These are phyloP conservation scores for Tulasnella sp. DNA, from an alignment of 768 basidiomycete genomes.

Conservation along the genomic window DNA sequence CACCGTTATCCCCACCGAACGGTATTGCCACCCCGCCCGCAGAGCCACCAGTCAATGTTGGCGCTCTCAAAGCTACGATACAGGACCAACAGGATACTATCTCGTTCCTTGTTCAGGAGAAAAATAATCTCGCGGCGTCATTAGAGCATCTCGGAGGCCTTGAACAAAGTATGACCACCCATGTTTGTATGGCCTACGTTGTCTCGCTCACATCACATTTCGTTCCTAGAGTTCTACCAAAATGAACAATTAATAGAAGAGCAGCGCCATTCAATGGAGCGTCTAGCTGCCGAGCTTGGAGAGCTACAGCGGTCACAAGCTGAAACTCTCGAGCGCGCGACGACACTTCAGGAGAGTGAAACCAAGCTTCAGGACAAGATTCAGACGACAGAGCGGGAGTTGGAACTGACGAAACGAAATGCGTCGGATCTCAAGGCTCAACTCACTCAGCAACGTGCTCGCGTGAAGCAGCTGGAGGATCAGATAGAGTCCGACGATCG, in stretches of 20 bases:
- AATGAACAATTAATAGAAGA: slow-evolving; percentile 46
- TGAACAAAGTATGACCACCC: slow-evolving; percentile 51
- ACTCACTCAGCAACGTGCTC: slow-evolving; percentile 52
- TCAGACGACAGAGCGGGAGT: slow-evolving; percentile 52
- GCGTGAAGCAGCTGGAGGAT: slow-evolving; percentile 69
- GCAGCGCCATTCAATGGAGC: slow-evolving; percentile 54
- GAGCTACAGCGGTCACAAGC: slow-evolving; percentile 14
- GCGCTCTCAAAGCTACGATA: slow-evolving; percentile 24
- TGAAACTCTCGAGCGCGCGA: neutral
- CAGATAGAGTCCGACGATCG: slow-evolving; percentile 81
- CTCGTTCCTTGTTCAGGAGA: slow-evolving; percentile 69
- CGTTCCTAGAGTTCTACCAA: slow-evolving; percentile 27
- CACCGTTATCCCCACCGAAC: slow-evolving; percentile 19
- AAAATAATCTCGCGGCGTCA: slow-evolving; percentile 52
- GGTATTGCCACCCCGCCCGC: slow-evolving; percentile 3
- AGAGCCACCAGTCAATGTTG: slow-evolving; percentile 23
- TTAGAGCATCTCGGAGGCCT: slow-evolving; percentile 54
- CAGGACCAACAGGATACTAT: slow-evolving; percentile 62
- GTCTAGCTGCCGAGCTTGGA: slow-evolving; percentile 31
- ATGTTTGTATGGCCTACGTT: neutral
- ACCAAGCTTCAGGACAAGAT: slow-evolving; percentile 12
- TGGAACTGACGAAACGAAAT: slow-evolving; percentile 58
- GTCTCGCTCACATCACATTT: neutral
- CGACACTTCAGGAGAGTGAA: slow-evolving; percentile 13
- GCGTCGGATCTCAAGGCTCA: slow-evolving; percentile 51